phyloP scores from a whole-genome alignment of 2,329 filamentous ascomycete species.

The Clonostachys rhizophaga region DNA sequence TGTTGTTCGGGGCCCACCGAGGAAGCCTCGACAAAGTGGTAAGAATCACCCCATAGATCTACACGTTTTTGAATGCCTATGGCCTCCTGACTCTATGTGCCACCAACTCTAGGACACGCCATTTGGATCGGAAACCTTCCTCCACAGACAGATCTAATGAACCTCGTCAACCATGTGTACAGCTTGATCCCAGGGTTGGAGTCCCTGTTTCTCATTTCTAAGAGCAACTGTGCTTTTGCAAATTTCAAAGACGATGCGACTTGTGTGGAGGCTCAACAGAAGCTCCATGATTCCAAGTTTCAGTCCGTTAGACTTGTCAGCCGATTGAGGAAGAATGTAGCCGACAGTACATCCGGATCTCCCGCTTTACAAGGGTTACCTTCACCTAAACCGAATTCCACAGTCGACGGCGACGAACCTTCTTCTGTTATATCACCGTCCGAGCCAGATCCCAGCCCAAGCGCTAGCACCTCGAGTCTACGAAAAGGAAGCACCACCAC shows the following conservation, averaged over 20 bases:
- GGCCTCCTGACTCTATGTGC: conserved; percentile 3
- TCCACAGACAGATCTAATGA: conserved; percentile 74
- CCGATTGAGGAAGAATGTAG: conserved; percentile 60
- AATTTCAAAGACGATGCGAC: conserved; percentile 82
- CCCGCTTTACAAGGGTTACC: conserved; percentile 25
- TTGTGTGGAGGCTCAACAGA: conserved; percentile 72
- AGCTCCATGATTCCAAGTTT: conserved; percentile 88
- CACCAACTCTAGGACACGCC: conserved; percentile 60
- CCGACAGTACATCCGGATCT: conserved; percentile 33
- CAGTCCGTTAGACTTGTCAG: conserved; percentile 83
- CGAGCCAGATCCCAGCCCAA: not conserved
- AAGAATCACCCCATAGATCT: conserved; percentile 17
- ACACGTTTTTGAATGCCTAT: conserved; percentile 3
- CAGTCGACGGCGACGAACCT: not conserved
- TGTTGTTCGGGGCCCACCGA: conserved; percentile 23
- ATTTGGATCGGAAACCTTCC: conserved; percentile 96
- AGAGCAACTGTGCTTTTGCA: conserved; percentile 96
- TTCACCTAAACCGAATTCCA: not conserved
- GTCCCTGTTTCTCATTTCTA: conserved; percentile 89
- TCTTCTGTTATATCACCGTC: not conserved
- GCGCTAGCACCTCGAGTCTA: too few species aligned
- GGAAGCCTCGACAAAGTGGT: conserved; percentile 55
- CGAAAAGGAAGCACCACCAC: not conserved
- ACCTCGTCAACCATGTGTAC: conserved; percentile 87
- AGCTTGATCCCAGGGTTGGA: conserved; percentile 74